Evolutionary conservation across 164 flowering plant genomes (phyloP).

Genomic region (Magnolia changhungtana): DNA sequence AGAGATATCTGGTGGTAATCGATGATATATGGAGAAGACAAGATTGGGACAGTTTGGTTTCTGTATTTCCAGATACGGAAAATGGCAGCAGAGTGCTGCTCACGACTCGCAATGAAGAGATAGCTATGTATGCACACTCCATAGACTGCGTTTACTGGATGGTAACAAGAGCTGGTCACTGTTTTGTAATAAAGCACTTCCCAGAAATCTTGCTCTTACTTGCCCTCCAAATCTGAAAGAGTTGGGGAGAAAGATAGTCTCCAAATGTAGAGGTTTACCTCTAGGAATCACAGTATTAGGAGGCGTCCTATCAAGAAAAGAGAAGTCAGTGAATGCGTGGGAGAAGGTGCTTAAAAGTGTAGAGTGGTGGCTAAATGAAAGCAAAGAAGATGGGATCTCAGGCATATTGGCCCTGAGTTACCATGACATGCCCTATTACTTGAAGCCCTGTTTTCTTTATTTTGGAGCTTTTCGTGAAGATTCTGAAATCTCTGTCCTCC

Average conservation of each 20-base stretch:
- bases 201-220: background rate
- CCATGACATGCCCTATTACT: background rate
- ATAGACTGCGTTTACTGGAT: background rate
- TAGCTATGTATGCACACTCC: background rate
- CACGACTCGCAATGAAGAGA: background rate
- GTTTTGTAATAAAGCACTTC: background rate
- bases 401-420: slow-evolving; percentile 11
- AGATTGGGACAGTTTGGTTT: background rate
- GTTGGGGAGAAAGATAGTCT: background rate
- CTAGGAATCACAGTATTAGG: background rate
- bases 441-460: background rate
- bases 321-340: slow-evolving; percentile 5
- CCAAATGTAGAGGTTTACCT: background rate
- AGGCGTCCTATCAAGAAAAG: background rate
- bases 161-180: background rate
- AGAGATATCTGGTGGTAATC: slow-evolving; percentile 7
- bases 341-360: background rate
- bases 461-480: background rate
- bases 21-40: background rate
- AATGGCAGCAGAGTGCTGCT: slow-evolving; percentile 10
- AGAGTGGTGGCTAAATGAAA: background rate
- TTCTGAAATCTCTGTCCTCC: background rate
- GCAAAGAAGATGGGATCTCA: background rate
- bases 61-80: background rate
- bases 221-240: background rate